Evolutionary conservation across 2,329 filamentous ascomycete species (phyloP).

Genomic region (Alternaria arborescens): DNA sequence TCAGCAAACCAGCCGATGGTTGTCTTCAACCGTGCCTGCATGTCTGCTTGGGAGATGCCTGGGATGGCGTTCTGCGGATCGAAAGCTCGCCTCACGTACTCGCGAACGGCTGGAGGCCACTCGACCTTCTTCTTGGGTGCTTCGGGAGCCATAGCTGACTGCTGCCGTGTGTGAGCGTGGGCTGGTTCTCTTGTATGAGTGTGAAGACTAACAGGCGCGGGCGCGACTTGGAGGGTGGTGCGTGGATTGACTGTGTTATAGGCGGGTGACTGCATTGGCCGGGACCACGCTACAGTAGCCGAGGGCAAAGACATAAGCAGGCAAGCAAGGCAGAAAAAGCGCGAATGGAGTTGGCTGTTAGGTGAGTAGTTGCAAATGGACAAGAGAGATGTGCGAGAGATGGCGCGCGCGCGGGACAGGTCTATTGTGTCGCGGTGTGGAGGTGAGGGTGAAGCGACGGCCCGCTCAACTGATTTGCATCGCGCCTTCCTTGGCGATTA

Average conservation of each 20-base stretch:
- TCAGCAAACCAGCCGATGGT: conserved; percentile 86
- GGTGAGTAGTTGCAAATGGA: conserved; percentile 26
- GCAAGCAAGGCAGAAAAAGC: conserved; percentile 13
- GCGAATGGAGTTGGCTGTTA: conserved; percentile 14
- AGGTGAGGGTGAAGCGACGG: conserved; percentile 32
- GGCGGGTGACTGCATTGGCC: conserved; percentile 47
- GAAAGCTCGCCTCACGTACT: conserved; percentile 91
- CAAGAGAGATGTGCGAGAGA: neutral
- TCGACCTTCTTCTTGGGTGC: conserved; percentile 65
- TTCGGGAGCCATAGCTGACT: conserved; percentile 29
- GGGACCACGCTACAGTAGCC: conserved; percentile 39
- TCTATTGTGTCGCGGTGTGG: conserved; percentile 8
- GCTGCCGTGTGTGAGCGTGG: conserved; percentile 25
- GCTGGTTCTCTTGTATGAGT: neutral
- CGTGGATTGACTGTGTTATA: conserved; percentile 59
- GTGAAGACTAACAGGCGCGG: conserved; percentile 31
- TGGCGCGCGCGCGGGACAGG: conserved; percentile 11
- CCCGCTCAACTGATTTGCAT: conserved; percentile 21
- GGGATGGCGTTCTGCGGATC: conserved; percentile 68
- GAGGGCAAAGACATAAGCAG: conserved; percentile 41
- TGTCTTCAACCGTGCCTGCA: conserved; percentile 84
- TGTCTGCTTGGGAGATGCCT: conserved; percentile 65
- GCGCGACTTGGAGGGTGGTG: conserved; percentile 43
- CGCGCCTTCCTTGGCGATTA: conserved; percentile 17
- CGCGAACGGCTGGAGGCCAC: conserved; percentile 83